phyloP scores from a whole-genome alignment of 441 rosid species.

The Corymbia calophylla region DNA sequence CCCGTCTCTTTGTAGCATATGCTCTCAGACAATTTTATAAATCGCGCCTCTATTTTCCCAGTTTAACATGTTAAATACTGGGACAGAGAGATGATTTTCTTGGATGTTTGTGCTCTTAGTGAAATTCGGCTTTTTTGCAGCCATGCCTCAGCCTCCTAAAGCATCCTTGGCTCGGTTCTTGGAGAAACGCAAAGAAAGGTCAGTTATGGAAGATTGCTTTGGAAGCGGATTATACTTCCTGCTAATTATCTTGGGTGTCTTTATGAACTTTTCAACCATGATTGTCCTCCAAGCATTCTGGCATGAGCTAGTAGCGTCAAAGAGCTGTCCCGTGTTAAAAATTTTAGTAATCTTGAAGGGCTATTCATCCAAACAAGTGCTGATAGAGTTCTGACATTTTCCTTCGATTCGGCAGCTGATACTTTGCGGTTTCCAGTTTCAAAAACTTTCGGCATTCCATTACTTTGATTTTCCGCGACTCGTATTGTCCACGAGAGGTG shows the following conservation, averaged over 20 bases:
- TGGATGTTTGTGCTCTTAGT: not conserved
- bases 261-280: not conserved
- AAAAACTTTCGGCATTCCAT: not conserved
- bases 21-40: not conserved
- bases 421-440: not conserved
- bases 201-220: not conserved
- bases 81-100: not conserved
- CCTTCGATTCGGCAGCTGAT: not conserved
- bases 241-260: not conserved
- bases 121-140: not conserved
- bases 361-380: not conserved
- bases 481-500: not conserved
- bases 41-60: not conserved
- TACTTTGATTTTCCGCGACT: not conserved
- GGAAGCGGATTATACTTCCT: not conserved
- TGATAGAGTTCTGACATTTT: not conserved
- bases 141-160: slow-evolving; percentile 83
- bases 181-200: slow-evolving; percentile 97
- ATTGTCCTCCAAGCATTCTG: not conserved
- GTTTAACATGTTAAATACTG: not conserved
- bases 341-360: not conserved
- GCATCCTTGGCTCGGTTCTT: slow-evolving; percentile 89
- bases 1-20: not conserved
- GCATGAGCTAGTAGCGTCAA: not conserved
- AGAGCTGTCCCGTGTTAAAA: not conserved